phyloP scores from a whole-genome alignment of 2,329 filamentous ascomycete species.

The Calonectria pteridis region DNA sequence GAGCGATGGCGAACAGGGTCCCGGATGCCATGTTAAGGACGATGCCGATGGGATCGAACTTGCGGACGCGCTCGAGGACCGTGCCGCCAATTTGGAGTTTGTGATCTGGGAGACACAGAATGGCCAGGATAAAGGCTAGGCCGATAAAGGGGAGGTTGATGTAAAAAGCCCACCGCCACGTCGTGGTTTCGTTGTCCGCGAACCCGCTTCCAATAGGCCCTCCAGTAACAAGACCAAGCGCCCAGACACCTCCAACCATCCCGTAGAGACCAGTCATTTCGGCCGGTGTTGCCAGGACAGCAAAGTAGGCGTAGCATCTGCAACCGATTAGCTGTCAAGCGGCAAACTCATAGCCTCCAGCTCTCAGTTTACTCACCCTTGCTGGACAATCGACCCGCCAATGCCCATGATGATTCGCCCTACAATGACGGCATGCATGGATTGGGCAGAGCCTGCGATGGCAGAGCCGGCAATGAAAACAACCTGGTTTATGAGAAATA shows the following conservation, averaged over 20 bases:
- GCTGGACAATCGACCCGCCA: constrained; percentile 47
- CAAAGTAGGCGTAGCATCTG: constrained; percentile 36
- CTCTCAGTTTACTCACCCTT: constrained; percentile 41
- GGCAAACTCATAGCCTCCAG: background rate
- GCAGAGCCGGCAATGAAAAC: constrained; percentile 47
- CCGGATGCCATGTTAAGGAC: constrained; percentile 48
- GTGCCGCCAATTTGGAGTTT: constrained; percentile 37
- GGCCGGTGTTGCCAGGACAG: constrained; percentile 42
- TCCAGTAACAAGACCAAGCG: constrained; percentile 39
- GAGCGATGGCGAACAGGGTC: constrained; percentile 58
- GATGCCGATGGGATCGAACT: constrained; percentile 49
- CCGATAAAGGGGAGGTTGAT: constrained; percentile 62
- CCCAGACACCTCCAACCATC: constrained; percentile 44
- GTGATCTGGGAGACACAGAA: constrained; percentile 57
- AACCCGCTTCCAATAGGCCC: constrained; percentile 48
- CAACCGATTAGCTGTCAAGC: background rate
- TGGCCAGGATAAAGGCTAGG: constrained; percentile 54
- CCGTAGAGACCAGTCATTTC: constrained; percentile 42
- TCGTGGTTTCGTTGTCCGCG: constrained; percentile 49
- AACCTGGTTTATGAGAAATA: constrained; percentile 42
- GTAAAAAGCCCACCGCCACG: constrained; percentile 64
- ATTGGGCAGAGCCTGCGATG: constrained; percentile 46
- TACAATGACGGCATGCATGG: constrained; percentile 47
- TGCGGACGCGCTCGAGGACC: constrained; percentile 31
- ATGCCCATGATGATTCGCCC: constrained; percentile 50